Conservation (phyloP, 176 grass and related monocot genomes). For the Aechmea fasciata region DNA sequence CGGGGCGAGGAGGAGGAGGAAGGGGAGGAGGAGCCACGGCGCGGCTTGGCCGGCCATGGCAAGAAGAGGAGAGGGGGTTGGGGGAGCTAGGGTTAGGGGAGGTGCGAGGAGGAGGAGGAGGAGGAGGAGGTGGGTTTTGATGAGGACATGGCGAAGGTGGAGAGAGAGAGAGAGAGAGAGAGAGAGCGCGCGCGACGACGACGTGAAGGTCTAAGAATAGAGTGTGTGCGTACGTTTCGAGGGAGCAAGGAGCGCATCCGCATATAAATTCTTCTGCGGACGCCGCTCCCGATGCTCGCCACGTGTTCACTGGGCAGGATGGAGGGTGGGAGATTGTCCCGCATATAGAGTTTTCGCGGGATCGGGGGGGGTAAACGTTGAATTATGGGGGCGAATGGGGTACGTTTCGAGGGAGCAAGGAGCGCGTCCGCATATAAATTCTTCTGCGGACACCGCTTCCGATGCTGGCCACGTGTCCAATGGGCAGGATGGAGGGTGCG, state of each 20-base stretch:
- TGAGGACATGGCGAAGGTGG: conserved; percentile 20
- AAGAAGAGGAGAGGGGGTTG: neutral
- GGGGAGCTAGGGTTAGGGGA: conserved; percentile 12
- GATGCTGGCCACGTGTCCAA: too few species aligned
- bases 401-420: too few species aligned
- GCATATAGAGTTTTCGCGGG: too few species aligned
- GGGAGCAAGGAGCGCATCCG: too few species aligned
- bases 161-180: conserved; percentile 13
- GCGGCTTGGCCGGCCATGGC: conserved; percentile 47
- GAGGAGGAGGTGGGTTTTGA: neutral
- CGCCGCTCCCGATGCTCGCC: too few species aligned
- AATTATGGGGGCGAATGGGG: too few species aligned
- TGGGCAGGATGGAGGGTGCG: too few species aligned
- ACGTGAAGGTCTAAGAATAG: conserved; percentile 54
- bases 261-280: too few species aligned
- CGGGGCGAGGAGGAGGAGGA: conserved; percentile 19
- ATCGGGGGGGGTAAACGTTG: too few species aligned
- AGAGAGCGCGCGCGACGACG: conserved; percentile 22
- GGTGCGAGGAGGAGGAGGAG: neutral
- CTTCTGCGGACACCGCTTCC: too few species aligned
- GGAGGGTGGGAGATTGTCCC: neutral
- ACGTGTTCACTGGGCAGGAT: too few species aligned
- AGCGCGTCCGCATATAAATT: too few species aligned
- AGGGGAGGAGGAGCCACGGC: conserved; percentile 21
- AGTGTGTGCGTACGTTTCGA: neutral